Conservation (phyloP, 2,329 filamentous ascomycete genomes). For the Ceratocystis cubensis region DNA sequence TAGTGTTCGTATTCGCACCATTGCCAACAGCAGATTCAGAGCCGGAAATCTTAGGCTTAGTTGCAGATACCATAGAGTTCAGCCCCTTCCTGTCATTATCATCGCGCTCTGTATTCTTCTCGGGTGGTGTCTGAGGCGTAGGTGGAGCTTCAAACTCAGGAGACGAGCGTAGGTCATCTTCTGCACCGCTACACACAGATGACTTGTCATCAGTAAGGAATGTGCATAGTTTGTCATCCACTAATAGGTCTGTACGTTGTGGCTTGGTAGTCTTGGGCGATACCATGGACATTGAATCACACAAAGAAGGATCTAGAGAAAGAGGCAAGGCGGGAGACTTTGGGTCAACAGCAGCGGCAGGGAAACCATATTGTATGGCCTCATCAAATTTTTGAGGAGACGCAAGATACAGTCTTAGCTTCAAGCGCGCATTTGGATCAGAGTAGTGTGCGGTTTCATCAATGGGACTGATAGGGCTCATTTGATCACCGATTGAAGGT, state of each 20-base stretch:
- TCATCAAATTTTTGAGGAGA: slow-evolving; percentile 94
- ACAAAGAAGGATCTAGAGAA: slow-evolving; percentile 8
- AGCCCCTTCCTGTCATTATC: slow-evolving; percentile 31
- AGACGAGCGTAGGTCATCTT: slow-evolving; percentile 38
- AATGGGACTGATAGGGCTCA: slow-evolving; percentile 31
- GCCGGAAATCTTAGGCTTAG: not conserved
- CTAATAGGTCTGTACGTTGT: not conserved
- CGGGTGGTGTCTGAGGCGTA: slow-evolving; percentile 35
- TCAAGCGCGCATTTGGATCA: slow-evolving; percentile 76
- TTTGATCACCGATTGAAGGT: slow-evolving; percentile 9
- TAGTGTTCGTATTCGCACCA: slow-evolving; percentile 24
- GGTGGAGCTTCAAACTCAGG: slow-evolving; percentile 48
- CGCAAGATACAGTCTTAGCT: slow-evolving; percentile 72
- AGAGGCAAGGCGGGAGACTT: slow-evolving; percentile 22
- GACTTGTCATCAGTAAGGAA: slow-evolving; percentile 34
- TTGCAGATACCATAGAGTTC: slow-evolving; percentile 4
- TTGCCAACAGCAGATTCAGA: slow-evolving; percentile 15
- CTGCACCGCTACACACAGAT: slow-evolving; percentile 36
- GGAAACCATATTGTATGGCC: slow-evolving; percentile 86
- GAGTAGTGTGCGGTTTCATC: slow-evolving; percentile 77
- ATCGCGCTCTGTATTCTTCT: slow-evolving; percentile 2
- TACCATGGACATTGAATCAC: slow-evolving; percentile 14
- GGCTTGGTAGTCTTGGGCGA: slow-evolving; percentile 24
- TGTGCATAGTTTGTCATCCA: slow-evolving; percentile 19
- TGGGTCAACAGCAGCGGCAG: slow-evolving; percentile 36